These are phyloP conservation scores for Limonium bicolor DNA, from an alignment of 148 eudicot genomes.

Conservation along the genomic window DNA sequence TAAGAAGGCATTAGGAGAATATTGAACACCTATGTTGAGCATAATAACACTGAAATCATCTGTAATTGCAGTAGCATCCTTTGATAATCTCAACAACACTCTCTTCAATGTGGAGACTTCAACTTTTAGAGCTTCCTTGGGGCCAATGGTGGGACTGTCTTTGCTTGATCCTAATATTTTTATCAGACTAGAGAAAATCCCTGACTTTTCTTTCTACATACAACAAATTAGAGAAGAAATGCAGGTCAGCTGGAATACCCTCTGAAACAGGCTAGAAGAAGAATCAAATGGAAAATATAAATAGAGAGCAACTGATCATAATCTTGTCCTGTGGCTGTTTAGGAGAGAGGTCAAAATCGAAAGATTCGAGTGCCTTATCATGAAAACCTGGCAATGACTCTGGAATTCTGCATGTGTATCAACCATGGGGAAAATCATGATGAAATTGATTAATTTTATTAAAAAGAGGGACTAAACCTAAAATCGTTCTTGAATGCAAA, in stretches of 20 bases:
- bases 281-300: constrained; percentile 4
- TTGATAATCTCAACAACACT: constrained; percentile 49
- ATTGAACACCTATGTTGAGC: constrained; percentile 50
- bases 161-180: constrained; percentile 50
- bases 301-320: too few species aligned
- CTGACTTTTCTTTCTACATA: constrained; percentile 28
- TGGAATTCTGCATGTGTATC: constrained; percentile 51
- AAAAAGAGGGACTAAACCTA: constrained; percentile 39
- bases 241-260: too few species aligned
- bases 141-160: constrained; percentile 19
- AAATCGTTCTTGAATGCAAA: constrained; percentile 63
- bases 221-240: too few species aligned
- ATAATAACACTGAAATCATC: constrained; percentile 27
- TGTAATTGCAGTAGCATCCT: constrained; percentile 19
- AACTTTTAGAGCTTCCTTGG: constrained; percentile 16
- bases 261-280: not conserved
- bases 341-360: constrained; percentile 25
- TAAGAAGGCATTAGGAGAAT: too few species aligned
- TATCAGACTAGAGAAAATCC: constrained; percentile 46
- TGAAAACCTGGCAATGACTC: constrained; percentile 68
- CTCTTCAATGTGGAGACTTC: constrained; percentile 29
- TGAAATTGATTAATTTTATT: too few species aligned
- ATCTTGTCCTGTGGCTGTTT: constrained; percentile 44
- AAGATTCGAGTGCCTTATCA: constrained; percentile 67
- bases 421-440: too few species aligned